Conservation (phyloP, 2,329 filamentous ascomycete species). For the Alternaria panax region DNA sequence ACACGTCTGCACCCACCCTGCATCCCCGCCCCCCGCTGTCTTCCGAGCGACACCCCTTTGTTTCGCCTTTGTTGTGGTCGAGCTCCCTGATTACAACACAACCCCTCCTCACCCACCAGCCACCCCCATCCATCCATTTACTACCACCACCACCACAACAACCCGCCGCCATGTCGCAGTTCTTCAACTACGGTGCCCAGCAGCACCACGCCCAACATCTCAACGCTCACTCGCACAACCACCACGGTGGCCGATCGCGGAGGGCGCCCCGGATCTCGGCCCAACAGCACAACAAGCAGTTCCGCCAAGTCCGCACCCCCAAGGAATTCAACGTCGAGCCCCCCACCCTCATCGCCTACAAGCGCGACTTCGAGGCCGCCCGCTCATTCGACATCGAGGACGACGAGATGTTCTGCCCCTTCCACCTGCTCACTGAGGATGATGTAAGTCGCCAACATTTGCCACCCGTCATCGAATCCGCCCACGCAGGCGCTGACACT, state of each 20-base stretch:
- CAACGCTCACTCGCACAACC: constrained; percentile 71
- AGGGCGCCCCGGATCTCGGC: constrained; percentile 81
- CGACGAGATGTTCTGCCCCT: constrained; percentile 92
- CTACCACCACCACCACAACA: constrained; percentile 23
- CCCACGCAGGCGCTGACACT: constrained; percentile 42
- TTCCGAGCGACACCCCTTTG: constrained; percentile 27
- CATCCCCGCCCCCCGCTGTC: constrained; percentile 10
- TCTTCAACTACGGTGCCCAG: constrained; percentile 58
- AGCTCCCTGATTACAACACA: constrained; percentile 20
- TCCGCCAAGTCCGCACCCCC: constrained; percentile 82
- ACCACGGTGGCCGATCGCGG: constrained; percentile 85
- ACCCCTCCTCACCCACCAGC: constrained; percentile 29
- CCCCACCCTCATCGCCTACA: constrained; percentile 78
- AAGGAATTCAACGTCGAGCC: constrained; percentile 81
- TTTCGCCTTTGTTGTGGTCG: constrained; percentile 37
- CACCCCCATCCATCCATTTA: constrained; percentile 26
- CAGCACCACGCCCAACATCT: constrained; percentile 55
- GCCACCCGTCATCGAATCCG: constrained; percentile 35
- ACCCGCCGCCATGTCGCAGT: constrained; percentile 54
- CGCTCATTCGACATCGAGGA: constrained; percentile 96
- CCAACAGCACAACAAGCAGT: constrained; percentile 87
- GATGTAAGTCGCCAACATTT: constrained; percentile 69
- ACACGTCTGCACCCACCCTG: constrained; percentile 19
- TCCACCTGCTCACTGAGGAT: constrained; percentile 84
- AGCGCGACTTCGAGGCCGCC: constrained; percentile 86